A percentile compares a stretch with the other conserved stretches of the same genome.
Evolutionary conservation across 495 filamentous ascomycete genomes (phyloP).

Genomic region (Aspergillus nanangensis): DNA sequence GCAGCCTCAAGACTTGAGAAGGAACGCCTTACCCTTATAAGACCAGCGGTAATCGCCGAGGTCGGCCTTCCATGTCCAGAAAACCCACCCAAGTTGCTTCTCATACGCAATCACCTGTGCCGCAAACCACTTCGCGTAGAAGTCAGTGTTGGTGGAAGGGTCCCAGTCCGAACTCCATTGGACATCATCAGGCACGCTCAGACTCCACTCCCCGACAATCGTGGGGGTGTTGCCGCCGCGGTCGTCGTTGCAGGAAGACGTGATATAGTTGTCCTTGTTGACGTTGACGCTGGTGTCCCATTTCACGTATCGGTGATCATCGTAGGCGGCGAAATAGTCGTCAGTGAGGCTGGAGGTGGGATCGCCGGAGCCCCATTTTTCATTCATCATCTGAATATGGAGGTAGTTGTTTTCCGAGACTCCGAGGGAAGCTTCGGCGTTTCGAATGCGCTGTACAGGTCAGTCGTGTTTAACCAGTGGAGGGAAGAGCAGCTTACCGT

Average conservation of each 20-base stretch:
- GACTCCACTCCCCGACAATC: constrained; percentile 56
- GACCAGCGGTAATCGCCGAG: constrained; percentile 57
- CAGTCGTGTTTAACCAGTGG: neutral
- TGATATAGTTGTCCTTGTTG: constrained; percentile 42
- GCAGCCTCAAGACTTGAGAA: too few species aligned
- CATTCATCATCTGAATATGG: constrained; percentile 55
- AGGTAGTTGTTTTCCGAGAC: constrained; percentile 34
- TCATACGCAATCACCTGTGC: constrained; percentile 56
- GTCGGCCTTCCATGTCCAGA: constrained; percentile 60
- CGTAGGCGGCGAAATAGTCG: constrained; percentile 42
- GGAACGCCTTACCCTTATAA: constrained; percentile 38
- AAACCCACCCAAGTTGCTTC: constrained; percentile 55
- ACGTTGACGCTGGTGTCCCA: constrained; percentile 40
- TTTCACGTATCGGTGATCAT: constrained; percentile 53
- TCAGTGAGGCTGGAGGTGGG: constrained; percentile 37
- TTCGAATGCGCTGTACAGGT: constrained; percentile 37
- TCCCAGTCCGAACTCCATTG: constrained; percentile 42
- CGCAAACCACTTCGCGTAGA: constrained; percentile 56
- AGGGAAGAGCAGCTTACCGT: constrained; percentile 9
- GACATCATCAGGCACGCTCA: constrained; percentile 42
- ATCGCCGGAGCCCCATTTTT: constrained; percentile 48
- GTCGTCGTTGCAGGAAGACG: constrained; percentile 46
- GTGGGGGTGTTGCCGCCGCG: constrained; percentile 39
- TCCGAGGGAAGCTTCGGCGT: constrained; percentile 30
- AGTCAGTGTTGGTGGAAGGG: constrained; percentile 39